Evolutionary conservation across 441 rosid genomes (phyloP).

Genomic region (Flueggea neowawraea): DNA sequence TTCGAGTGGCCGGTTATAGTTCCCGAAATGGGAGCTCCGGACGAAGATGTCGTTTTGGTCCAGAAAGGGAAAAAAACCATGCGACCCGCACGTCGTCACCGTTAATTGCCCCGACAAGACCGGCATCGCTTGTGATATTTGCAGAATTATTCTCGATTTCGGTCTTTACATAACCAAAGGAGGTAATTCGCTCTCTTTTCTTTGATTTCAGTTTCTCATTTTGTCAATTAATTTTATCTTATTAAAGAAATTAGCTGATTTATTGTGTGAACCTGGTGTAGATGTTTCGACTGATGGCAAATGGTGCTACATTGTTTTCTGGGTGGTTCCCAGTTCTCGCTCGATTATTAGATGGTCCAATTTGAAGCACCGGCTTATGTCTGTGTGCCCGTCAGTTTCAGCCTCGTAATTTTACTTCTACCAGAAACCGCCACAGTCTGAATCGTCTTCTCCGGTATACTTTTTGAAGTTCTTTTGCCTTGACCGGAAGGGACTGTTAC

Average conservation of each 20-base stretch:
- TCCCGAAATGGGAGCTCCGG: conserved; percentile 40
- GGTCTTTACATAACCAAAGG: conserved; percentile 75
- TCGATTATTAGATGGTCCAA: conserved; percentile 61
- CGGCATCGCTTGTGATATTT: conserved; percentile 75
- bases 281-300: conserved; percentile 91
- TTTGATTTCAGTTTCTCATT: neutral
- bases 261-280: conserved; percentile 13
- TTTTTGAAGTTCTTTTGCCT: conserved; percentile 69
- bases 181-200: conserved; percentile 30
- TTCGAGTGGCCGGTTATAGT: neutral
- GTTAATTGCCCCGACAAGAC: conserved; percentile 79
- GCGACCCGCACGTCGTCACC: conserved; percentile 67
- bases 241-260: neutral
- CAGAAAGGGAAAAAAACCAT: conserved; percentile 51
- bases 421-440: conserved; percentile 30
- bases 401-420: conserved; percentile 34
- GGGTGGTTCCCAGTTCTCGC: conserved; percentile 60
- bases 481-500: conserved; percentile 60
- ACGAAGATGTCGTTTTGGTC: conserved; percentile 53
- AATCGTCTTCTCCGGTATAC: conserved; percentile 44
- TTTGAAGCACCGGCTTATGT: conserved; percentile 60
- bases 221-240: neutral
- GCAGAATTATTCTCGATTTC: conserved; percentile 64
- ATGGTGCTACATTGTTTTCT: conserved; percentile 79
- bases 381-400: conserved; percentile 57